phyloP scores from a whole-genome alignment of 441 rosid genomes.

The Populus hybrid region DNA sequence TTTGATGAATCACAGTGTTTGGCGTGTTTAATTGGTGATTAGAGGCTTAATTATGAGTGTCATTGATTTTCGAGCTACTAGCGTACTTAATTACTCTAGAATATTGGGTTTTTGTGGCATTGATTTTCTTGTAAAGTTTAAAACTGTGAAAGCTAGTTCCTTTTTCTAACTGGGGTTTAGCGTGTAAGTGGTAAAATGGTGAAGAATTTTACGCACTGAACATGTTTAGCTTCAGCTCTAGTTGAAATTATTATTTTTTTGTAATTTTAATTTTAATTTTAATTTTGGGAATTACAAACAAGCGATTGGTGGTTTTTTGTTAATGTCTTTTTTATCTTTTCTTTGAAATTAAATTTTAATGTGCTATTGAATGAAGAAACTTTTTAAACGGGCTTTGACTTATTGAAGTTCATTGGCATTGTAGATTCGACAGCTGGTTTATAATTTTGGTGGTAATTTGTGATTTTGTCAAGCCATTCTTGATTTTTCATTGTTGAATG shows the following conservation, averaged over 20 bases:
- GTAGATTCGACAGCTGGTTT: conserved; percentile 9
- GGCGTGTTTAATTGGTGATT: conserved; percentile 5
- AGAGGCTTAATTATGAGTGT: not conserved
- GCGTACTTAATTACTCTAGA: not conserved
- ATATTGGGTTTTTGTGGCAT: conserved; percentile 4
- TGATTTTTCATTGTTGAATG: not conserved
- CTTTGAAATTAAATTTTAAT: not conserved
- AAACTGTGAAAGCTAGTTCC: not conserved
- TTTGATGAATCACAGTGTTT: not conserved
- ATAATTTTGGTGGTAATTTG: conserved; percentile 11
- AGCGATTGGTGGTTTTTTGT: not conserved
- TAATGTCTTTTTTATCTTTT: too few species aligned
- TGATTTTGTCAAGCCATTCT: conserved; percentile 10
- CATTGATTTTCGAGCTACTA: not conserved
- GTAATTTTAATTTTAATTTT: not conserved
- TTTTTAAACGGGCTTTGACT: conserved; percentile 2
- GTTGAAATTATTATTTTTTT: not conserved
- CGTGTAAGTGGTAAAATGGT: not conserved
- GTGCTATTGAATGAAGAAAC: not conserved
- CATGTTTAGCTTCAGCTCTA: not conserved
- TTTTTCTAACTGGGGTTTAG: not conserved
- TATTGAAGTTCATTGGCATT: conserved; percentile 19
- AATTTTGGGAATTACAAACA: not conserved
- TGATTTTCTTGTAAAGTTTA: conserved; percentile 5
- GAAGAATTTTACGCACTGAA: not conserved